A percentile compares a stretch with the other conserved stretches of the same genome.
Evolutionary conservation across 768 basidiomycete species (phyloP).

Genomic region (Tylopilus felleus): DNA sequence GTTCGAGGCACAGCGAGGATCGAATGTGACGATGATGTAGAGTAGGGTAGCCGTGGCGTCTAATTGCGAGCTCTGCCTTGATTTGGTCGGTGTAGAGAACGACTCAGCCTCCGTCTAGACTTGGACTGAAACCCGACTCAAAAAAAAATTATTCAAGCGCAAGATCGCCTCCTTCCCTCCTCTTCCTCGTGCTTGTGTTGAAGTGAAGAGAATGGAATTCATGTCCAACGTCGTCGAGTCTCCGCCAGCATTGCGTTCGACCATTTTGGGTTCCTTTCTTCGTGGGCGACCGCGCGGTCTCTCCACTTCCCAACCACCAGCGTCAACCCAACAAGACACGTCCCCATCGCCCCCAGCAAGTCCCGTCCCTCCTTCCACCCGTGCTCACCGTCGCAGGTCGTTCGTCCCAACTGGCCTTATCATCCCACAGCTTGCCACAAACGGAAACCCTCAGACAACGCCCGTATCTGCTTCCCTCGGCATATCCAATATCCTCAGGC

Average conservation of each 20-base stretch:
- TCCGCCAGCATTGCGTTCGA: conserved; percentile 41
- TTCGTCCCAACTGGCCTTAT: conserved; percentile 37
- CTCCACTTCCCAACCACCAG: conserved; percentile 51
- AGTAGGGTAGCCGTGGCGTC: conserved; percentile 1
- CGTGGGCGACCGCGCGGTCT: conserved; percentile 66
- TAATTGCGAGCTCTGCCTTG: conserved; percentile 7
- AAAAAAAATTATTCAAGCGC: conserved; percentile 1
- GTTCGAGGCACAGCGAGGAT: no score
- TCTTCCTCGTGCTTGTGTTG: neutral
- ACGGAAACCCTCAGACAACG: conserved; percentile 23
- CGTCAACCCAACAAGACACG: conserved; percentile 25
- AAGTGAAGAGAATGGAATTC: conserved; percentile 9
- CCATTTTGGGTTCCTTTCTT: conserved; percentile 71
- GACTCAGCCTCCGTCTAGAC: neutral
- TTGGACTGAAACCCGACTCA: neutral
- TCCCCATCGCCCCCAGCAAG: conserved; percentile 45
- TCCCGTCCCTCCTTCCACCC: conserved; percentile 33
- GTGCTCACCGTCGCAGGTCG: conserved; percentile 37
- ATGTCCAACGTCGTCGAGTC: conserved; percentile 25
- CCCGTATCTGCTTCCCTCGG: conserved; percentile 34
- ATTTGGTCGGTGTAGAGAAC: neutral
- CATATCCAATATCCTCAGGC: conserved; percentile 62
- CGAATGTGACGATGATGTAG: no score
- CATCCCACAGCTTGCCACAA: conserved; percentile 35
- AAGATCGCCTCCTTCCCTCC: neutral